A percentile compares a stretch with the other conserved stretches of the same genome.
phyloP scores from a whole-genome alignment of 225 moss, liverwort and hornwort genomes.

The Climacium dendroides region DNA sequence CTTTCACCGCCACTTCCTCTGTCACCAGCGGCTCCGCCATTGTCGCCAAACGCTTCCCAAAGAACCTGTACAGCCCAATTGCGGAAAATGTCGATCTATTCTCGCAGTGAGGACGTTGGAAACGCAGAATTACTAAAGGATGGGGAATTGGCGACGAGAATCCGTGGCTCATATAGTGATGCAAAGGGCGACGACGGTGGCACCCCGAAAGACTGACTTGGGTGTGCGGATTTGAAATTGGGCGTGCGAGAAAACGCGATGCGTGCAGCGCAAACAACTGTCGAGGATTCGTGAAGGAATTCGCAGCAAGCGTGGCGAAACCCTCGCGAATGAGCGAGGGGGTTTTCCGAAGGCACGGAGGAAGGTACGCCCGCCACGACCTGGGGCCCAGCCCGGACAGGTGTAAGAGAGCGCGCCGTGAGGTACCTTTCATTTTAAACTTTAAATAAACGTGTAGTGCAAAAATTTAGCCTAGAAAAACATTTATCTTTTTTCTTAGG shows the following conservation, averaged over 20 bases:
- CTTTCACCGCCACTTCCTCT: constrained; percentile 7
- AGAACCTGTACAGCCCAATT: not conserved
- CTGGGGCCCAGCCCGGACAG: not conserved
- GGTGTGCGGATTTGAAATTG: not conserved
- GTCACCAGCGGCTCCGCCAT: not conserved
- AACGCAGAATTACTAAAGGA: not conserved
- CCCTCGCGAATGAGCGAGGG: not conserved
- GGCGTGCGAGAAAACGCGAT: not conserved
- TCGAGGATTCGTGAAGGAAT: not conserved
- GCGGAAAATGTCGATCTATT: not conserved
- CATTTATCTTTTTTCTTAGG: too few species aligned
- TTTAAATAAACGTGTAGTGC: too few species aligned
- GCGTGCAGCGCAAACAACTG: not conserved
- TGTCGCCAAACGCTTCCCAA: not conserved
- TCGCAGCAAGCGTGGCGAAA: not conserved
- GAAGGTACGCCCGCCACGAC: not conserved
- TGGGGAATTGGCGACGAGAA: not conserved
- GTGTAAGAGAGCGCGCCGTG: too few species aligned
- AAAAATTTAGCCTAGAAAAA: too few species aligned
- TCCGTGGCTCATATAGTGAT: not conserved
- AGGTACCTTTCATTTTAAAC: too few species aligned
- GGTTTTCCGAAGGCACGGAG: not conserved
- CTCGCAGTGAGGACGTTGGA: not conserved
- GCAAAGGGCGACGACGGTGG: not conserved
- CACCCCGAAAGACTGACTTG: not conserved